Percentiles rank a stretch among this genome's conserved stretches.
These are phyloP conservation scores for Parasarocladium wereldwijsianum DNA, from an alignment of 2,329 filamentous ascomycete genomes.

Conservation along the genomic window DNA sequence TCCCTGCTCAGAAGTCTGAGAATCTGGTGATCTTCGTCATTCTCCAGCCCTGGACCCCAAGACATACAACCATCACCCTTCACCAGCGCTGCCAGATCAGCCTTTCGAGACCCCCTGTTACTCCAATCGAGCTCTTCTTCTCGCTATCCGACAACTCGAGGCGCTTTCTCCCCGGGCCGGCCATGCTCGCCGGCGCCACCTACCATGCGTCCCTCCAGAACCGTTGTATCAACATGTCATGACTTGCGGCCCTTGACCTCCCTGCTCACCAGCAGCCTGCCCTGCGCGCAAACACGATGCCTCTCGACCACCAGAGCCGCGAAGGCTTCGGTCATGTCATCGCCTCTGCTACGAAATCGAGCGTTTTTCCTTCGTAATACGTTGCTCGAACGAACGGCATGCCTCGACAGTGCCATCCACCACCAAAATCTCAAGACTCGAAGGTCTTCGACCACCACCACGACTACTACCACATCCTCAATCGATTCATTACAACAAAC, in stretches of 20 bases:
- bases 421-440: conserved; percentile 11
- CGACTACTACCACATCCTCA: conserved; percentile 8
- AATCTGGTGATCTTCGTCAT: no score
- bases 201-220: conserved; percentile 3
- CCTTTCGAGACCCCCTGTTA: no score
- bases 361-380: conserved; percentile 22
- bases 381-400: conserved; percentile 20
- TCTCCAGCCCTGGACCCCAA: no score
- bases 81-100: no score
- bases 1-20: no score
- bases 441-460: conserved; percentile 11
- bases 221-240: conserved; percentile 1
- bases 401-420: conserved; percentile 19
- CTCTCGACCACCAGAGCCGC: conserved; percentile 15
- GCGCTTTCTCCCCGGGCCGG: no score
- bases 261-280: neutral
- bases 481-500: conserved; percentile 1
- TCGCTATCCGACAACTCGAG: no score
- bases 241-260: conserved; percentile 2
- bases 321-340: conserved; percentile 10
- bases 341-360: conserved; percentile 8
- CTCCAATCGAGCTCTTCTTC: no score
- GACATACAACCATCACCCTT: no score
- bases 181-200: no score
- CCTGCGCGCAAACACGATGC: conserved; percentile 11